phyloP scores from a whole-genome alignment of 2,329 filamentous ascomycete species.

The Penicillium sp. region DNA sequence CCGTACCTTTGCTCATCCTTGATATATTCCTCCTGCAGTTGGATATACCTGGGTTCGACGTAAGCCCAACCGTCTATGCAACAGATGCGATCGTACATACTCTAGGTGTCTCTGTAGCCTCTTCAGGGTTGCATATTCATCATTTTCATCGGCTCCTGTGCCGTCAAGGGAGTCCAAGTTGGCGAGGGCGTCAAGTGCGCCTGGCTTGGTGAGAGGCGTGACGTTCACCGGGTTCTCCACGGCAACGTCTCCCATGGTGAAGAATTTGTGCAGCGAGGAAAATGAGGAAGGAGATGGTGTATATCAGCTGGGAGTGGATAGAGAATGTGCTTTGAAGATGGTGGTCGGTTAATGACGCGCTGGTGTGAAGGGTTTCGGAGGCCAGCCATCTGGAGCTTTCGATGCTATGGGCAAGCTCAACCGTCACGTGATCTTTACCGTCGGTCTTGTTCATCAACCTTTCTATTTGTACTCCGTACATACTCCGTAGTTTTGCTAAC shows the following conservation, averaged over 20 bases:
- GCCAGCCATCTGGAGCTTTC: slow-evolving; percentile 19
- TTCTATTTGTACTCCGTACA: not conserved
- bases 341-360: slow-evolving; percentile 13
- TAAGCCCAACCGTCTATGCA: slow-evolving; percentile 18
- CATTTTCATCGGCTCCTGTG: slow-evolving; percentile 71
- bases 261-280: slow-evolving; percentile 4
- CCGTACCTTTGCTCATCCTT: slow-evolving; percentile 93
- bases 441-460: not conserved
- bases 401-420: slow-evolving; percentile 12
- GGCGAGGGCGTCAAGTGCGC: slow-evolving; percentile 72
- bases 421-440: slow-evolving; percentile 7
- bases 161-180: slow-evolving; percentile 89
- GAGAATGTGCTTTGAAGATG: slow-evolving; percentile 1
- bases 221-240: slow-evolving; percentile 75
- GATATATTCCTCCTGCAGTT: slow-evolving; percentile 99
- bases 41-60: slow-evolving; percentile 66
- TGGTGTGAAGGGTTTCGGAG: slow-evolving; percentile 17
- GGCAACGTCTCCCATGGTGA: slow-evolving; percentile 76
- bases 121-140: slow-evolving; percentile 94
- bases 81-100: slow-evolving; percentile 49
- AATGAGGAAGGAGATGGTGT: not conserved
- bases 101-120: slow-evolving; percentile 94
- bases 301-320: not conserved
- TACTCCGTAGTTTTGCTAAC: no score
- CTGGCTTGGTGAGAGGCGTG: slow-evolving; percentile 75